phyloP scores from a whole-genome alignment of 2,329 filamentous ascomycete genomes.

The Aspergillus melleus region DNA sequence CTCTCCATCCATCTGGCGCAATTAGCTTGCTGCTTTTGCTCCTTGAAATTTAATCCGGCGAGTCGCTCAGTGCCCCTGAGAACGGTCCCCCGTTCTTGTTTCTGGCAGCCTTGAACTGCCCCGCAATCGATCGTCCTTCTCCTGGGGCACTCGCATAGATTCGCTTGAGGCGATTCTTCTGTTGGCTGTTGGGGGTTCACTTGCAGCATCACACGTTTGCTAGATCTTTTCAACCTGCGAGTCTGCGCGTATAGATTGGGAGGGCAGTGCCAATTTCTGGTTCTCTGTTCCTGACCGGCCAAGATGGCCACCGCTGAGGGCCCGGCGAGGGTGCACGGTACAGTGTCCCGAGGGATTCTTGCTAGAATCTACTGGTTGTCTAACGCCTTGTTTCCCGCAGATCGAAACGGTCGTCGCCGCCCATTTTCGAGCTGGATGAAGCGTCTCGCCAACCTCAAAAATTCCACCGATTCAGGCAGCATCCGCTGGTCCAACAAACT shows the following conservation, averaged over 20 bases:
- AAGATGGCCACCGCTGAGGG: slow-evolving; percentile 36
- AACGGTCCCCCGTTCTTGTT: not conserved
- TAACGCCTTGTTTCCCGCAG: slow-evolving; percentile 43
- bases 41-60: not conserved
- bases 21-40: not conserved
- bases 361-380: not conserved
- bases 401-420: slow-evolving; percentile 71
- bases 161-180: not conserved
- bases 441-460: slow-evolving; percentile 85
- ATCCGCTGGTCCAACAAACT: slow-evolving; percentile 42
- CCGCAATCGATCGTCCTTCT: not conserved
- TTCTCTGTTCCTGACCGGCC: not conserved
- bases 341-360: slow-evolving; percentile 14
- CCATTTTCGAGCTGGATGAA: slow-evolving; percentile 95
- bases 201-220: not conserved
- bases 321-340: slow-evolving; percentile 48
- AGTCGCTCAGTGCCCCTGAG: not conserved
- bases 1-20: not conserved
- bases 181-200: not conserved
- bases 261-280: not conserved
- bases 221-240: not conserved
- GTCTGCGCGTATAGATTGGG: not conserved
- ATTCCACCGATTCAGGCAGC: slow-evolving; percentile 57
- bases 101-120: not conserved
- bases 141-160: not conserved